Evolutionary conservation across 129 eudicot genomes (phyloP).

Genomic region (Glebionis coronaria): DNA sequence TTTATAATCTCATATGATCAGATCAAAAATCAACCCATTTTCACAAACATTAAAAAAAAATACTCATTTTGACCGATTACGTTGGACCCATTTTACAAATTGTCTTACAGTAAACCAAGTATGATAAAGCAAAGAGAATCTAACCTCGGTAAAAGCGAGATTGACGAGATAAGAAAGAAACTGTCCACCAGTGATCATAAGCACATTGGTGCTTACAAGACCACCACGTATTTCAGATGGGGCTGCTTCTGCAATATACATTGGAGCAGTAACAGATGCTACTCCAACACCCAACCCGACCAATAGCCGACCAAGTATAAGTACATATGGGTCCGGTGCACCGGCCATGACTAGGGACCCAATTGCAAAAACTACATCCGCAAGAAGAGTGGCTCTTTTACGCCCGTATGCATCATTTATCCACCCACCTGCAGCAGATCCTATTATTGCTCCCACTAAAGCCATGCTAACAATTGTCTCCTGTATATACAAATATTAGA

Average conservation of each 20-base stretch:
- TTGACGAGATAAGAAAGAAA: conserved; percentile 91
- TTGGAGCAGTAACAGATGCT: conserved; percentile 96
- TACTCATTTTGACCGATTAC: not conserved
- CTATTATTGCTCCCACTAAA: conserved; percentile 93
- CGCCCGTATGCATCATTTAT: conserved; percentile 85
- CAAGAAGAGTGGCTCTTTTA: conserved; percentile 82
- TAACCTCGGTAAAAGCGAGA: conserved; percentile 96
- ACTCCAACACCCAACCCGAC: conserved; percentile 95
- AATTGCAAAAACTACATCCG: conserved; percentile 69
- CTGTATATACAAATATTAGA: conserved; percentile 28
- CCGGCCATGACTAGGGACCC: conserved; percentile 88
- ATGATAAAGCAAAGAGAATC: conserved; percentile 24
- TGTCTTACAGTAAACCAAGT: not conserved
- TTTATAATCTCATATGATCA: conserved; percentile 12
- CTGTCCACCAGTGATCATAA: conserved; percentile 96
- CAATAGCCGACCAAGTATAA: conserved; percentile 73
- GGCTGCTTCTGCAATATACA: conserved; percentile 94
- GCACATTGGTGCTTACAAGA: conserved; percentile 93
- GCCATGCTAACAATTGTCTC: conserved; percentile 99
- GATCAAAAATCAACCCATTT: not conserved
- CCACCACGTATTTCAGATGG: conserved; percentile 97
- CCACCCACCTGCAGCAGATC: conserved; percentile 92
- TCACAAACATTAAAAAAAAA: not conserved
- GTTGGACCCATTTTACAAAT: not conserved
- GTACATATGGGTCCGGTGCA: conserved; percentile 88